Evolutionary conservation across 192 early-diverging fungal genomes (phyloP), one percentile per base, ranked within the genome.

Genomic region (Spizellomyces punctatus): DNA sequence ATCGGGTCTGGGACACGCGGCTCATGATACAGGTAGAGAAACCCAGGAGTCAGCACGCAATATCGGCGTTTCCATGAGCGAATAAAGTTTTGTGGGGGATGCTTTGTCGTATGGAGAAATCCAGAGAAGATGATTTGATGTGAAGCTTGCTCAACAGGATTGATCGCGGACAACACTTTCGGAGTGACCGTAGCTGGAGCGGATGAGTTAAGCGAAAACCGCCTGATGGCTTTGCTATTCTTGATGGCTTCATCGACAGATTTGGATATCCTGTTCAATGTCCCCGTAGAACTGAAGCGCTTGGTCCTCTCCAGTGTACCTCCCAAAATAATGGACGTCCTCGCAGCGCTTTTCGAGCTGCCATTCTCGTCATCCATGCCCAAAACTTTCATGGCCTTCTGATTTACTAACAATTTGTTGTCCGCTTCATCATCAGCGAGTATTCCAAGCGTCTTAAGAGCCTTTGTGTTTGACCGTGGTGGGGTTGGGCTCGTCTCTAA

Each of bases 1-100:
- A 46, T 22, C 6, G 44, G 46, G 48, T n/a, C 17, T 5, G 64
- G 64, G 6, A 41, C 46, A 16, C 47, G 47, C 7, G 64, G 54
- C 17, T 46, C 48, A 8, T 41, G 45, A 57, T 68, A 68, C 7
- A 68, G 16, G 43, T 68, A 68, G 27, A 58, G 42, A 9, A 58
- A 68, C 2, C 55, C 52, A 14, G 41, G 66, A 6, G 66, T 68
- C 0, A 68, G 66, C 5, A 68, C 66, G 55, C 66, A 68, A 43
- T 68, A 56, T 27, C 66, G 49, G 22, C 66, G 49, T 45, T 68
- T 68, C 66, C 66, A 68, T 10, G 55, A 57, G 16, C 66, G 50
- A 41, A 68, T 58, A n/a, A 68, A 43, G 27, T 52, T 41, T 7
- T 45, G 43, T 12, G 66, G 55, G 8, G 1, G 12, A 16, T 27